Conservation (phyloP, 2,329 filamentous ascomycete genomes). For the Verticillium tricorpus region DNA sequence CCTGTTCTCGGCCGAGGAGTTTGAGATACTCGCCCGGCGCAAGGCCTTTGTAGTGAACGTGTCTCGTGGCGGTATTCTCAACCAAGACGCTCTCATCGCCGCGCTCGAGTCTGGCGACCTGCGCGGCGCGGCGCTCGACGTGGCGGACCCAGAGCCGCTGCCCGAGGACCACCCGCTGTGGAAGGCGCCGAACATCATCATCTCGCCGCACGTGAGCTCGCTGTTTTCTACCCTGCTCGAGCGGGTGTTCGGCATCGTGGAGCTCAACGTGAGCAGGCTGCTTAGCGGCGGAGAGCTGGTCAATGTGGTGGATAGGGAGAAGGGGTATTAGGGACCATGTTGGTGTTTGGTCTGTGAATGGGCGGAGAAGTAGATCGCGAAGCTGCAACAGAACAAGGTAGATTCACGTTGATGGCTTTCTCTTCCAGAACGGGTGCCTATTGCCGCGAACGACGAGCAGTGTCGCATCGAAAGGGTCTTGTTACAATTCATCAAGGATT, state of each 20-base stretch:
- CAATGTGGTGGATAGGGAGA: conserved; percentile 19
- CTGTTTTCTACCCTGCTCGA: conserved; percentile 21
- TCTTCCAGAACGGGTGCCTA: too few relatives aligned
- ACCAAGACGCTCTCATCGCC: conserved; percentile 47
- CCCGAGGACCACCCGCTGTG: conserved; percentile 60
- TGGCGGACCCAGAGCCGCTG: conserved; percentile 68
- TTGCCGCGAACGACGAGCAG: too few relatives aligned
- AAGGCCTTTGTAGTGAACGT: conserved; percentile 63
- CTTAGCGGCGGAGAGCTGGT: conserved; percentile 21
- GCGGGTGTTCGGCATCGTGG: conserved; percentile 20
- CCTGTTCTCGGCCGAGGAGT: conserved; percentile 39
- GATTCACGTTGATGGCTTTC: too few relatives aligned
- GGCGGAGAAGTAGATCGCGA: too few relatives aligned
- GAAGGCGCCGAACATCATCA: conserved; percentile 58
- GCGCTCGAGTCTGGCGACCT: conserved; percentile 40
- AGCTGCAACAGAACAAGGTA: too few relatives aligned
- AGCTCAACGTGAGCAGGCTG: conserved; percentile 23
- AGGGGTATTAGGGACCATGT: conserved; percentile 15
- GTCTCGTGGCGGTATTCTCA: conserved; percentile 45
- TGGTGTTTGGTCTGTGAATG: neutral
- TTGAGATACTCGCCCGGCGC: conserved; percentile 31
- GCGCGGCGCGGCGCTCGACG: conserved; percentile 63
- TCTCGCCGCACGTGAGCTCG: conserved; percentile 39
- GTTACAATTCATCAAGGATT: too few relatives aligned
- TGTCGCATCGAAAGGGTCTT: too few relatives aligned